Percentiles rank a stretch among this genome's conserved stretches.
phyloP scores from a whole-genome alignment of 78 protist species.

The Parvularia atlantis region DNA sequence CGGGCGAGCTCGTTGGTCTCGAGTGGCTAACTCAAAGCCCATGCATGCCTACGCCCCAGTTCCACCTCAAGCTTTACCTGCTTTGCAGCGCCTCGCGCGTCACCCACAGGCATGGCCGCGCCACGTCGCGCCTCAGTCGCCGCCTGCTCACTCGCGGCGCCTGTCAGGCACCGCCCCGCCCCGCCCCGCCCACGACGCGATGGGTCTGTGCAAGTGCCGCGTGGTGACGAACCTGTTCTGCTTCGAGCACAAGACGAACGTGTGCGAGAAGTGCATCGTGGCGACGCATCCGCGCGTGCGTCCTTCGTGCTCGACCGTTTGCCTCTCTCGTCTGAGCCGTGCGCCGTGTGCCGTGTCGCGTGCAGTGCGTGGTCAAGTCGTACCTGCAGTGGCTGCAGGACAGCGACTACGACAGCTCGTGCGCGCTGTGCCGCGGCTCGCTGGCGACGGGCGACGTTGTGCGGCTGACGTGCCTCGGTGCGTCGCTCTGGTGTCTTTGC shows the following conservation, averaged over 20 bases:
- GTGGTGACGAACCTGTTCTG: slow-evolving; percentile 18
- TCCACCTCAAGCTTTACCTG: no score
- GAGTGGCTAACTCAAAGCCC: no score
- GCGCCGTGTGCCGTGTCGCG: neutral
- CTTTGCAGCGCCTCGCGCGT: no score
- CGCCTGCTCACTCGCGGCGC: no score
- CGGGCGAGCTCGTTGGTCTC: no score
- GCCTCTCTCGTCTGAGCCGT: neutral
- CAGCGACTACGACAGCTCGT: neutral
- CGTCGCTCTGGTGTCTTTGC: neutral
- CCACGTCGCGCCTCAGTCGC: no score
- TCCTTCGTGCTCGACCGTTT: neutral
- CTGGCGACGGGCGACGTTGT: neutral
- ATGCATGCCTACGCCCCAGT: no score
- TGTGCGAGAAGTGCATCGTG: slow-evolving; percentile 17
- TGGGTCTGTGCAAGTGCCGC: slow-evolving; percentile 24
- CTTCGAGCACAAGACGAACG: slow-evolving; percentile 8
- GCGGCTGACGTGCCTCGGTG: slow-evolving; percentile 1
- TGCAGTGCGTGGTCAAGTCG: neutral
- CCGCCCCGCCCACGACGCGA: no score
- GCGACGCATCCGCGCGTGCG: slow-evolving; percentile 1
- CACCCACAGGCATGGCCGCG: no score
- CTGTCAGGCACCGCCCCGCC: no score
- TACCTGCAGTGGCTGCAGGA: slow-evolving; percentile 20
- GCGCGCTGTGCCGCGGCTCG: neutral